Percentiles rank a stretch among this genome's conserved stretches.
phyloP scores from a whole-genome alignment of 106 monocot species.

The Dioscorea alata region DNA sequence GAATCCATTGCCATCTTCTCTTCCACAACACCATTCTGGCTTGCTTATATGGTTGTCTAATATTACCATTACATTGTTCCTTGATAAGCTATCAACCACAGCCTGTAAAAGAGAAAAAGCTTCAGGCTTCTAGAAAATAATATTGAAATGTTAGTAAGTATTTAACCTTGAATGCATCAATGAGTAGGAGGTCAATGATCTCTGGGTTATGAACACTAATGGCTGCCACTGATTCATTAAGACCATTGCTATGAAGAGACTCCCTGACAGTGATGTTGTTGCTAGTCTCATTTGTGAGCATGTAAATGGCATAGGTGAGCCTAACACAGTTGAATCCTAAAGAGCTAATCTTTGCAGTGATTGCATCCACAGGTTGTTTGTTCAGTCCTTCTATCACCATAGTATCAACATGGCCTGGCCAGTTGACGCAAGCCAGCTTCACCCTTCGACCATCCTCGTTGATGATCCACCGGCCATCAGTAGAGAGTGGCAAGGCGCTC shows the following conservation, averaged over 20 bases:
- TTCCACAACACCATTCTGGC: slow-evolving; percentile 78
- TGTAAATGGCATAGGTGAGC: neutral
- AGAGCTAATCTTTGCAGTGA: neutral
- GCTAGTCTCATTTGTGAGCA: neutral
- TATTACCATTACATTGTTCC: slow-evolving; percentile 64
- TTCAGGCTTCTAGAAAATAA: too few species aligned
- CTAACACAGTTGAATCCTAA: neutral
- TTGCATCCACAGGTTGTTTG: neutral
- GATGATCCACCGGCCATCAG: neutral
- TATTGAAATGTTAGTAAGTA: neutral
- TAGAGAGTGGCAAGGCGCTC: neutral
- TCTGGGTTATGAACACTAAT: neutral
- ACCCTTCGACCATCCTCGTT: neutral
- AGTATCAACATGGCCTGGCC: neutral
- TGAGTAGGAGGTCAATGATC: neutral
- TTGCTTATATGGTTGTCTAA: slow-evolving; percentile 79
- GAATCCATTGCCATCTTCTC: slow-evolving; percentile 58
- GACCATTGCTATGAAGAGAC: neutral
- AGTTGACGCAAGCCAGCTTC: neutral
- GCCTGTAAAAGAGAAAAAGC: slow-evolving; percentile 15
- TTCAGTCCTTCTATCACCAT: neutral
- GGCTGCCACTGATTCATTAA: neutral
- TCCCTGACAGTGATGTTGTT: neutral
- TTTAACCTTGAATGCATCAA: neutral
- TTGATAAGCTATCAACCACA: slow-evolving; percentile 38